Base-by-base conservation (phyloP, 441 rosid species). In the Jatropha podagrica region DNA sequence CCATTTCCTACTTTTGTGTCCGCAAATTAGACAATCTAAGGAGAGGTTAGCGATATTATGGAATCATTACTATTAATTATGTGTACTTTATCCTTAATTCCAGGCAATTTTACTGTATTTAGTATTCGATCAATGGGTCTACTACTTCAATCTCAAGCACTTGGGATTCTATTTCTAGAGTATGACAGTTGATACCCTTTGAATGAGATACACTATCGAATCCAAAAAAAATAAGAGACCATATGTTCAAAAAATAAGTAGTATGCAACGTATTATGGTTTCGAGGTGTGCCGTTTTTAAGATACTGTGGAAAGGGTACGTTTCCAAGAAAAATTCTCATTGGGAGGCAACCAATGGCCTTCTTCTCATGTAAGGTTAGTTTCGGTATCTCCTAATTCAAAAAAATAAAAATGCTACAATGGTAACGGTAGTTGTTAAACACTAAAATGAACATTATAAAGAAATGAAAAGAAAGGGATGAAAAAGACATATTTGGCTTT, bases 401-500 rank as follows among this genome's bases (percentile, higher is more conserved):
- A 32, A 52, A 15, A 52, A 17, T 15, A 11, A 60, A 2, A n/a
- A n/a, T 18, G 26, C 32, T 32, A 32, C 32, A 32, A 32, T 40
- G 40, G 15, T 23, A 0, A 65, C 55, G 10, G 11, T 55, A 20
- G 63, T 51, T 49, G 76, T 51, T 73, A 40, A 48, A 64, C 64
- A 65, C 41, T 65, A 54, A 32, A 44, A 3, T 46, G 73, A 38
- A 40, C 46, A 48, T 20, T 42, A 37, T 38, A 48, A 26, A 46
- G 65, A 66, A 49, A 67, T 32, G 27, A 48, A 67, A 49, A 23
- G 40, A 37, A 63, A 41, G 63, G 61, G 12, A 5, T 4, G 49
- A 69, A 62, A 76, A 49, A 23, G 6, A 52, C 12, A 42, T 6
- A 71, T 17, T 32, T 37, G 76, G 79, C 72, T 23, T 38, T 66